Base-by-base conservation (phyloP, 2,329 filamentous ascomycete species). In the Pezicula carpinea region DNA sequence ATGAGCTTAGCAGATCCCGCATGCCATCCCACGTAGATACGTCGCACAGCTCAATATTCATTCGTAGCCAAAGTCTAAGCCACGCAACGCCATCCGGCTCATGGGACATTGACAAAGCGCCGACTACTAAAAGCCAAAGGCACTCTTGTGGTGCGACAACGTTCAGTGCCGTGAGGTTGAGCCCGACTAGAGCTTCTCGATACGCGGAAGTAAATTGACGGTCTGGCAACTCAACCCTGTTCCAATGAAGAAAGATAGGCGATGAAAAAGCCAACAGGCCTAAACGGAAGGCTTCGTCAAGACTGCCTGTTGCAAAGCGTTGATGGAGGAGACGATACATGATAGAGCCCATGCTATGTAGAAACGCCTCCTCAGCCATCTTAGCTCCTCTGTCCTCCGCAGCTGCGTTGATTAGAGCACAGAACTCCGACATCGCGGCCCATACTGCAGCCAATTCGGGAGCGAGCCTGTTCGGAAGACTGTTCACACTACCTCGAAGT, bases 351-450 rank as follows among this genome's bases (percentile, higher is more conserved):
- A 34, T 34, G 32, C 14, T 34, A 5, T 6, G 32, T 34, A 34
- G 6, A 15, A 34, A 15, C 14, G 32, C 17, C 17, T 34, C 32
- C 32, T 34, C 14, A 34, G 32, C 14, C 14, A 34, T n/a, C 32
- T 34, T 34, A n/a, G n/a, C n/a, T 14, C 17, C 6, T 13, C 17
- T 6, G 32, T 14, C 11, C 32, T 34, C 32, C 10, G 32, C 32
- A n/a, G 78, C 88, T 5, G 77, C 87, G 14, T 34, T 34, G 32
- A 34, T 34, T 17, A 34, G 3, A 4, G 6, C 6, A 15, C 32
- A 34, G 17, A 34, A 34, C 3, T 17, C 17, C 32, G 14, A 15
- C 5, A 34, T 6, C 6, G 6, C 32, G 14, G 14, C 6, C 32
- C 32, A 34, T 13, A 15, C 10, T 34, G 32, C 17, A 14, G 10